Conservation (phyloP, 2,329 filamentous ascomycete genomes). For the Monosporascus cannonballus region DNA sequence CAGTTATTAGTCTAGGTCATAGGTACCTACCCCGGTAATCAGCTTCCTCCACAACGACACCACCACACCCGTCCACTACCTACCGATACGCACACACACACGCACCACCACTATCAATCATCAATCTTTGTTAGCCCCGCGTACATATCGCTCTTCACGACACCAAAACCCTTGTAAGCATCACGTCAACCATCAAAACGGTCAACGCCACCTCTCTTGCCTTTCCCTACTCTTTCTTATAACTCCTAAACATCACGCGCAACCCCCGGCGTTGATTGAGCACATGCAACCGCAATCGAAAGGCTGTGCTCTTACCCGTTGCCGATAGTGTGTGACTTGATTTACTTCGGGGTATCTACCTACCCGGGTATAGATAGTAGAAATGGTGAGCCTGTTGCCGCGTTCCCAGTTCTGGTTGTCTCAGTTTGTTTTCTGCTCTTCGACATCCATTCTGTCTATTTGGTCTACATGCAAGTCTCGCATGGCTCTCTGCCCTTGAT, state of each 20-base stretch:
- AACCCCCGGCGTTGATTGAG: not conserved
- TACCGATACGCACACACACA: not conserved
- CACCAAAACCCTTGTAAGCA: not conserved
- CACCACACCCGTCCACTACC: not conserved
- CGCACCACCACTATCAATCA: not conserved
- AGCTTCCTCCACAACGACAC: too few species aligned
- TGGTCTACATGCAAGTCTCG: not conserved
- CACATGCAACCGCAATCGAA: not conserved
- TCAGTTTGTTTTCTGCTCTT: not conserved
- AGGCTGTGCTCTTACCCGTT: not conserved
- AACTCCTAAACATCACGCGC: not conserved
- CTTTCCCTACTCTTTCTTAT: not conserved
- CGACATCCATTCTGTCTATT: not conserved
- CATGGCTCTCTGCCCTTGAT: not conserved
- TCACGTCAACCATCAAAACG: not conserved
- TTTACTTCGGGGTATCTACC: not conserved
- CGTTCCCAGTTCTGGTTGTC: not conserved
- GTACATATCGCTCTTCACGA: not conserved
- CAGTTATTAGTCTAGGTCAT: too few species aligned
- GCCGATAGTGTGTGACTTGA: not conserved
- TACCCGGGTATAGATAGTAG: not conserved
- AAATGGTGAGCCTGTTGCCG: not conserved
- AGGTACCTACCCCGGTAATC: too few species aligned
- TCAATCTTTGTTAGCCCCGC: conserved; percentile 1
- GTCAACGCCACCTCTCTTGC: not conserved